phyloP scores from a whole-genome alignment of 2,329 filamentous ascomycete species.

The Penicillium capsulatum region DNA sequence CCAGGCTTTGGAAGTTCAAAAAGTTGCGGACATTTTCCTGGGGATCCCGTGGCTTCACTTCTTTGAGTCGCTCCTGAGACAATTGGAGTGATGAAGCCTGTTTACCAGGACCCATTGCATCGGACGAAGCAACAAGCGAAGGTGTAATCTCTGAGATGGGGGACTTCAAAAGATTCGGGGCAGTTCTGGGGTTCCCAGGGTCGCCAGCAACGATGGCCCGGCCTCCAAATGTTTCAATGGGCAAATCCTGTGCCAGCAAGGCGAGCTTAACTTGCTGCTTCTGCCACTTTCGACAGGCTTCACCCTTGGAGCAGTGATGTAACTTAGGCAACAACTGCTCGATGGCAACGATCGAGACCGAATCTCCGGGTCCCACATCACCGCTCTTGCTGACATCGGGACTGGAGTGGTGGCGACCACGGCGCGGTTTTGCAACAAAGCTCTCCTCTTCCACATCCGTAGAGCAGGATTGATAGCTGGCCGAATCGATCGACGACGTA shows the following conservation, averaged over 20 bases:
- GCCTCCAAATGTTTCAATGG: slow-evolving; percentile 65
- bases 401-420: too few species aligned
- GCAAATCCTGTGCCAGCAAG: slow-evolving; percentile 70
- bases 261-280: slow-evolving; percentile 67
- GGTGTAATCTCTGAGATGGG: slow-evolving; percentile 71
- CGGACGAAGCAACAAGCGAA: slow-evolving; percentile 86
- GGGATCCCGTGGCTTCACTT: slow-evolving; percentile 68
- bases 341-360: slow-evolving; percentile 85
- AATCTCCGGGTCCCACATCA: slow-evolving; percentile 52
- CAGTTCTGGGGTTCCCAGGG: slow-evolving; percentile 69
- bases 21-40: slow-evolving; percentile 94
- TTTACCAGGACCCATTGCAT: slow-evolving; percentile 70
- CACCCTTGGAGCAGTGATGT: slow-evolving; percentile 80
- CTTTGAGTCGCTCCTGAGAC: slow-evolving; percentile 68
- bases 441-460: too few species aligned
- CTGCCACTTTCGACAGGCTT: slow-evolving; percentile 76
- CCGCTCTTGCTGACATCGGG: too few species aligned
- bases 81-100: slow-evolving; percentile 63
- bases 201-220: slow-evolving; percentile 72
- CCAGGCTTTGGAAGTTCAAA: slow-evolving; percentile 71
- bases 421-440: too few species aligned
- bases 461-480: too few species aligned
- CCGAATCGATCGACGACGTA: too few species aligned
- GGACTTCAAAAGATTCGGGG: slow-evolving; percentile 51
- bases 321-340: slow-evolving; percentile 82